Conservation (phyloP, 2,329 filamentous ascomycete genomes). For the Botrytis fragariae region DNA sequence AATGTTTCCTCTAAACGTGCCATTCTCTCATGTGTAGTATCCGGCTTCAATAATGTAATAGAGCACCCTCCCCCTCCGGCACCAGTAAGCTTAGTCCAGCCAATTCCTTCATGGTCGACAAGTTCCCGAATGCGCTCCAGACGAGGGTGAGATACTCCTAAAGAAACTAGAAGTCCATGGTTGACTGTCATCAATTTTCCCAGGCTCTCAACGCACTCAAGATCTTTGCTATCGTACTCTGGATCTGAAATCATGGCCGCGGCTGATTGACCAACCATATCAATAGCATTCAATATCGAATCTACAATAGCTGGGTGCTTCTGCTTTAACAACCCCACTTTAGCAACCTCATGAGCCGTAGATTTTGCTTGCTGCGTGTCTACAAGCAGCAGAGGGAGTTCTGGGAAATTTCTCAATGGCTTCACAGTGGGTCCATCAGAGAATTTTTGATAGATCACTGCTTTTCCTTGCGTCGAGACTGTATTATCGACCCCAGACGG, state of each 20-base stretch:
- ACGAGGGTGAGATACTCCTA: constrained; percentile 92
- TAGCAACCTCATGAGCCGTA: constrained; percentile 80
- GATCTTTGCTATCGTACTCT: constrained; percentile 64
- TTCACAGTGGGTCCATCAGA: constrained; percentile 72
- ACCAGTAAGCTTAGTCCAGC: constrained; percentile 96
- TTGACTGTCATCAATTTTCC: constrained; percentile 92
- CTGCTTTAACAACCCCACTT: constrained; percentile 71
- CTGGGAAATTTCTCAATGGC: constrained; percentile 82
- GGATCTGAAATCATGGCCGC: constrained; percentile 55
- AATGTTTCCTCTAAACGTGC: constrained; percentile 63
- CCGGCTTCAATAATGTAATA: constrained; percentile 81
- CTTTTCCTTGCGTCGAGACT: constrained; percentile 88
- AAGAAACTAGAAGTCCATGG: constrained; percentile 83
- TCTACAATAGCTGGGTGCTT: constrained; percentile 75
- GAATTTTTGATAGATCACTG: constrained; percentile 81
- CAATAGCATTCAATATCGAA: constrained; percentile 80
- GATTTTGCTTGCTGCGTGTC: constrained; percentile 87
- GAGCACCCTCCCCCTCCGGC: constrained; percentile 95
- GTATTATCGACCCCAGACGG: constrained; percentile 97
- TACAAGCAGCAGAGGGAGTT: constrained; percentile 84
- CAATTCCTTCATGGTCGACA: constrained; percentile 82
- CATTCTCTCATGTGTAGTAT: constrained; percentile 55
- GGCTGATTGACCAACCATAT: constrained; percentile 62
- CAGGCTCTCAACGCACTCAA: constrained; percentile 65
- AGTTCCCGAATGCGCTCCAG: constrained; percentile 89